Base-by-base conservation (phyloP, 306 rosid species). In the Vigna trinervia region DNA sequence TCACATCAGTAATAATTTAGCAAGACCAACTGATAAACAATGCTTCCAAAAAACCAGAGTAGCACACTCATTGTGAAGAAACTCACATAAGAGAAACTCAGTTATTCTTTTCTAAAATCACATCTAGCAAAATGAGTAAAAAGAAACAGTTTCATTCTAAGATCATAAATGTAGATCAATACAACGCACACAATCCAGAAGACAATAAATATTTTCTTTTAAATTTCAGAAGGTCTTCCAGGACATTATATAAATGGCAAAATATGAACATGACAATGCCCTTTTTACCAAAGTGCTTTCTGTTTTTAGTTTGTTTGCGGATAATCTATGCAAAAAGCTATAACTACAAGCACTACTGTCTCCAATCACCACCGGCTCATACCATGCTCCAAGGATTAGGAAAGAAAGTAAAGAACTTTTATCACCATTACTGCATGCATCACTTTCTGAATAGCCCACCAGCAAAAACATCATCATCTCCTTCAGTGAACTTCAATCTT, bases 391-490 rank as follows among this genome's bases (percentile, higher is more conserved):
- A 59, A 76, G 51, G 63, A 64, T 78, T 39, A 41, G 30, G 66
- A 71, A 56, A 72, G 30, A 45, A 60, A 75, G 58, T 8, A 80
- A 10, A 38, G 6, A 60, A 69, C 38, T 14, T 48, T 0, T 23
- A 54, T 59, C 71, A 83, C 75, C 84, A 48, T 67, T 32, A 51
- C 23, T 5, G 22, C 57, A 51, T 6, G 58, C 68, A 60, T 72
- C 39, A 73, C 12, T 36, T 17, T 2, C 73, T 9, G 12, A 13
- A 78, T 63, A 60, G 19, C 26, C 85, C 51, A 22, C 86, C 88
- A 71, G 81, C 78, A 62, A 46, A 84, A 36, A 79, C 65, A 81
- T 85, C 97, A 76, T 48, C 90, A 60, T 81, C 80, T 5, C 69
- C 89, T 19, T 69, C 89, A 1, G 78, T 73, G 64, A 58, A 80